Evolutionary conservation across 2,329 filamentous ascomycete species (phyloP).

Genomic region (Cladosporium sp.): DNA sequence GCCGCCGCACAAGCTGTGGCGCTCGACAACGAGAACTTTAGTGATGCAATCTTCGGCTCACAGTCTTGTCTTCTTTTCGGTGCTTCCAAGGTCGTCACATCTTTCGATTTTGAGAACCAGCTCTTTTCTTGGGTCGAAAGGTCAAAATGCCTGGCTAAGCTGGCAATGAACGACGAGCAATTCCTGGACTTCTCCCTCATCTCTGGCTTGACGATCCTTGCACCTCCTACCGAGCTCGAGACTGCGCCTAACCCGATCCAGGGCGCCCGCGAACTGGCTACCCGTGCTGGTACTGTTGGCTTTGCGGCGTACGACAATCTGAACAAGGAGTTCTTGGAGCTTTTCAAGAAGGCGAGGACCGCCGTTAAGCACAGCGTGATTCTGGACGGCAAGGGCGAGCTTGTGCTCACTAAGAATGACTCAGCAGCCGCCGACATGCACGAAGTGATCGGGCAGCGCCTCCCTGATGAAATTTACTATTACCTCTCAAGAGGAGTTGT

Average conservation of each 20-base stretch:
- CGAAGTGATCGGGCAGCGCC: constrained; percentile 82
- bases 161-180: constrained; percentile 63
- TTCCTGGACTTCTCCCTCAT: constrained; percentile 83
- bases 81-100: constrained; percentile 68
- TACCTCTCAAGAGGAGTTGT: constrained; percentile 84
- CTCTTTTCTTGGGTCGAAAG: constrained; percentile 59
- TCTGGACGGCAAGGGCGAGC: constrained; percentile 70
- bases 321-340: constrained; percentile 81
- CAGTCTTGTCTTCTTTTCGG: constrained; percentile 84
- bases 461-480: constrained; percentile 85
- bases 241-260: constrained; percentile 52
- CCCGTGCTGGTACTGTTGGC: constrained; percentile 62
- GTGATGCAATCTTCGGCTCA: constrained; percentile 75
- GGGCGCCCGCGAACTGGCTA: constrained; percentile 75
- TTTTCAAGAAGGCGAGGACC: constrained; percentile 81
- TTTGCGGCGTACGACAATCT: constrained; percentile 64
- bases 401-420: constrained; percentile 69
- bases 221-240: constrained; percentile 55
- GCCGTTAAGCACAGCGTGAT: constrained; percentile 84
- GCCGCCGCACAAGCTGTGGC: constrained; percentile 73
- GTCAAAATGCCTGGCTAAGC: constrained; percentile 56
- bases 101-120: constrained; percentile 64
- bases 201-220: constrained; percentile 70
- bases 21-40: constrained; percentile 64
- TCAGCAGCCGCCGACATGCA: constrained; percentile 78